A percentile compares a stretch with the other conserved stretches of the same genome.
Evolutionary conservation across 1,284 basidiomycete genomes (phyloP).

Genomic region (Naganishia cerealis): DNA sequence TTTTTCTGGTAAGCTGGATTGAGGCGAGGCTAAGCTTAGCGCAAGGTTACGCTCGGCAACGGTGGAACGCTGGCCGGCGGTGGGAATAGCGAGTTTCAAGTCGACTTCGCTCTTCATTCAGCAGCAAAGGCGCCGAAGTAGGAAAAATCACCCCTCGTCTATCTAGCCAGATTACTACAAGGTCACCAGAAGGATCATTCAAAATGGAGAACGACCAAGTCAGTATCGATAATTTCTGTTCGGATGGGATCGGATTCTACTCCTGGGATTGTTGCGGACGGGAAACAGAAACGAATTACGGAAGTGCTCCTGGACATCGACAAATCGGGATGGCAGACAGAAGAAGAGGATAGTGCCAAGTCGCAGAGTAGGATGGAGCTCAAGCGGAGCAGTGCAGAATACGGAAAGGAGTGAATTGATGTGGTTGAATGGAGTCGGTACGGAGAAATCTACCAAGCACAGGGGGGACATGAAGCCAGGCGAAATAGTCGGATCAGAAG

Average conservation of each 20-base stretch:
- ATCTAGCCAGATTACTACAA: conserved; percentile 21
- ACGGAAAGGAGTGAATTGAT: too few species aligned
- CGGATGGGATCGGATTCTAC: conserved; percentile 3
- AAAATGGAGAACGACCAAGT: conserved; percentile 58
- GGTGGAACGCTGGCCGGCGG: conserved; percentile 18
- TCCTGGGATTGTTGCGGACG: not conserved
- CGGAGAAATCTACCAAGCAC: not conserved
- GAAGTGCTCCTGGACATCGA: conserved; percentile 2
- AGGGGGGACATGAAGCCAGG: not conserved
- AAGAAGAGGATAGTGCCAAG: not conserved
- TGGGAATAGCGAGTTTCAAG: conserved; percentile 30
- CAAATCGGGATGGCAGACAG: not conserved
- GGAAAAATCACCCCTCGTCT: conserved; percentile 24
- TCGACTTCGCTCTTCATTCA: conserved; percentile 2
- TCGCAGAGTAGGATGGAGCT: not conserved
- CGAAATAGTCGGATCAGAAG: not conserved
- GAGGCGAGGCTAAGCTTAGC: not conserved
- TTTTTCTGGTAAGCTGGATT: not conserved
- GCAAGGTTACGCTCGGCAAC: conserved; percentile 1
- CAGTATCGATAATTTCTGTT: conserved; percentile 27
- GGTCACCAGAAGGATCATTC: conserved; percentile 29
- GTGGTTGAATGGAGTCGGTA: not conserved
- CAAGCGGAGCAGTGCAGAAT: too few species aligned
- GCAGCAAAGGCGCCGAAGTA: not conserved
- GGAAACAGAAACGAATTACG: conserved; percentile 1